Percentiles rank a stretch among this genome's conserved stretches.
These are phyloP conservation scores for Vigna mungo DNA, from an alignment of 306 rosid genomes.

Conservation along the genomic window DNA sequence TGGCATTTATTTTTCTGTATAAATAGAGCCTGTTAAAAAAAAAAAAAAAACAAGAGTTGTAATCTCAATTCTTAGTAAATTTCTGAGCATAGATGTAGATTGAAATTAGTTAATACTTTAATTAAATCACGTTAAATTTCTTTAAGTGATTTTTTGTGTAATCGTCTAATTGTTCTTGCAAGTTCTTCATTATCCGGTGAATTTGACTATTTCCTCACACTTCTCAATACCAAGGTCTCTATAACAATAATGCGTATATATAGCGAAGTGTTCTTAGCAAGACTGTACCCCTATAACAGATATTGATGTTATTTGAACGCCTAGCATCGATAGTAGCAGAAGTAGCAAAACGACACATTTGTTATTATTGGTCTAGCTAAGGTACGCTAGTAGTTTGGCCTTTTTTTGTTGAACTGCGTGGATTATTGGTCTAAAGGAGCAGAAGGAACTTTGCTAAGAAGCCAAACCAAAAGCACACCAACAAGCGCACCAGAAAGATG, in stretches of 20 bases:
- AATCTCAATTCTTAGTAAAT: too few species aligned
- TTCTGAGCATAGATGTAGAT: too few species aligned
- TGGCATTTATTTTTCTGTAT: too few species aligned
- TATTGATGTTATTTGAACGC: not conserved
- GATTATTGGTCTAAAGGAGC: conserved; percentile 53
- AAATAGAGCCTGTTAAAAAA: too few species aligned
- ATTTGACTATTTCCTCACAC: too few species aligned
- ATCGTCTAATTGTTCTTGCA: too few species aligned
- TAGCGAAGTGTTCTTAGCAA: conserved; percentile 18
- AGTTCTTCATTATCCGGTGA: too few species aligned
- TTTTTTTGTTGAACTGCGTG: conserved; percentile 41
- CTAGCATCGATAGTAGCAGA: not conserved
- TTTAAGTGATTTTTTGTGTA: too few species aligned
- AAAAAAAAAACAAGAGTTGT: too few species aligned
- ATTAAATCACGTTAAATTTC: too few species aligned
- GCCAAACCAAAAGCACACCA: conserved; percentile 91
- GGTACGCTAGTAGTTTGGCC: conserved; percentile 25
- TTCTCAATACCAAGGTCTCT: conserved; percentile 25
- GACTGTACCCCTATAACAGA: not conserved
- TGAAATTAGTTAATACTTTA: too few species aligned
- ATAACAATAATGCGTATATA: not conserved
- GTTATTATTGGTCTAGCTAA: conserved; percentile 25
- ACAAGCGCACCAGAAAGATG: conserved; percentile 98
- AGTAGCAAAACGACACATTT: conserved; percentile 9
- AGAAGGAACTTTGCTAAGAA: conserved; percentile 85